phyloP scores from a whole-genome alignment of 164 flowering plant species.

The Echeveria elegans region DNA sequence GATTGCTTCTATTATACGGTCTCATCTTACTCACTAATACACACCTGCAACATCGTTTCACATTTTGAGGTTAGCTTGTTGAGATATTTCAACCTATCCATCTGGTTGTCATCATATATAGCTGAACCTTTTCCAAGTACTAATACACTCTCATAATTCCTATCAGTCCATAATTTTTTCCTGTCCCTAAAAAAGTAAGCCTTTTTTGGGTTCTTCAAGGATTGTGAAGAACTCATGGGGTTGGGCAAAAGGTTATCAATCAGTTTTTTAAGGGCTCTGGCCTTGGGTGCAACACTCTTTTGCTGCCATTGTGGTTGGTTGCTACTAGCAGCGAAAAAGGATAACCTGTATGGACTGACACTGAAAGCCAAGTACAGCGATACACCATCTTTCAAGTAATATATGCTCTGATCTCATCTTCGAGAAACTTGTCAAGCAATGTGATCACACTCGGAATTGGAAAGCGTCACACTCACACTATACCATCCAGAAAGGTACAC shows the following conservation, averaged over 20 bases:
- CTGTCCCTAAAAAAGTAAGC: not conserved
- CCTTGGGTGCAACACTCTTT: constrained; percentile 22
- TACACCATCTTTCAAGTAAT: constrained; percentile 30
- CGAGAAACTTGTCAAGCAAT: not conserved
- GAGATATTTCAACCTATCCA: not conserved
- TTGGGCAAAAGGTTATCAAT: not conserved
- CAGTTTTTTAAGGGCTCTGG: constrained; percentile 22
- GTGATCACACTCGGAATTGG: too few relatives aligned
- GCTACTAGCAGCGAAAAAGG: constrained; percentile 24
- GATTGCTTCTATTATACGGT: not conserved
- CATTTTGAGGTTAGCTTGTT: not conserved
- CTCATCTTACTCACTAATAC: not conserved
- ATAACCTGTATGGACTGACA: constrained; percentile 11
- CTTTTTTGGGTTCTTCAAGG: not conserved
- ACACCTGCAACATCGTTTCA: constrained; percentile 2
- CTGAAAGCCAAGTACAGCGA: constrained; percentile 30
- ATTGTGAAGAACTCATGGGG: not conserved
- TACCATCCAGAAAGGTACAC: too few relatives aligned
- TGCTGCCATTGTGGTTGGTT: constrained; percentile 31
- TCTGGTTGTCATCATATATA: not conserved
- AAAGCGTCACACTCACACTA: too few relatives aligned
- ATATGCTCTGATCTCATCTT: not conserved
- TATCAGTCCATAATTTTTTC: not conserved
- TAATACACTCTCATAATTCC: not conserved
- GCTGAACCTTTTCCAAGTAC: not conserved